Percentiles rank a stretch among this genome's conserved stretches.
Evolutionary conservation across 2,329 filamentous ascomycete species (phyloP).

Genomic region (Ascochyta viciae-villosae): DNA sequence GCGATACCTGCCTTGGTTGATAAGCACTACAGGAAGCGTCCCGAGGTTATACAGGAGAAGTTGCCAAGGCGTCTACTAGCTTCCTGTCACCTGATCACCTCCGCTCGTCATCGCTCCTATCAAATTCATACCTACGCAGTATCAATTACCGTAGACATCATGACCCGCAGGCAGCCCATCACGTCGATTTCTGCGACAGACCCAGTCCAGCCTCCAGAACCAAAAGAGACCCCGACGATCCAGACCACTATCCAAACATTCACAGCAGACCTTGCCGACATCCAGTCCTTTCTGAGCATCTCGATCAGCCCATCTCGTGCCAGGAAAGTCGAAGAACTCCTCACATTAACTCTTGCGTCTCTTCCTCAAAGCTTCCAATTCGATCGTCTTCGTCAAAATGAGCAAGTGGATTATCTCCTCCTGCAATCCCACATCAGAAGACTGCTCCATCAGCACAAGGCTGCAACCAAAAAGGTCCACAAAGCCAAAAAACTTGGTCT

Average conservation of each 20-base stretch:
- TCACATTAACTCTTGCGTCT: conserved; percentile 4
- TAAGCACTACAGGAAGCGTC: no score
- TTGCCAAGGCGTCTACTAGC: no score
- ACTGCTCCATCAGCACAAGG: conserved; percentile 1
- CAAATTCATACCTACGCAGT: background rate
- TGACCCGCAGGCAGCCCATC: conserved; percentile 1
- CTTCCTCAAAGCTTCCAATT: background rate
- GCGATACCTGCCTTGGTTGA: no score
- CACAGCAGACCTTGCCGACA: conserved; percentile 6
- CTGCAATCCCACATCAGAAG: conserved; percentile 5
- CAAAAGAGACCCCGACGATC: background rate
- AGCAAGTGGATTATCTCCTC: conserved; percentile 7
- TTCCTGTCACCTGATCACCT: no score
- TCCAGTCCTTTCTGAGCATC: conserved; percentile 4
- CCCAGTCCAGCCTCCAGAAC: conserved; percentile 1
- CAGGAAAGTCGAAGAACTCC: background rate
- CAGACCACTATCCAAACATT: conserved; percentile 7
- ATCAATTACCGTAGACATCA: background rate
- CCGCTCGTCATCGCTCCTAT: background rate
- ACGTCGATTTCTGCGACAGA: background rate
- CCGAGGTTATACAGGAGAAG: no score
- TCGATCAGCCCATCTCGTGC: conserved; percentile 1
- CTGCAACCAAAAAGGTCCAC: background rate
- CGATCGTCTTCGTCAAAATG: background rate
- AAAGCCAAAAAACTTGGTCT: background rate